Base-by-base conservation (phyloP, 2,329 filamentous ascomycete species). In the Chalaropsis thielavioides region DNA sequence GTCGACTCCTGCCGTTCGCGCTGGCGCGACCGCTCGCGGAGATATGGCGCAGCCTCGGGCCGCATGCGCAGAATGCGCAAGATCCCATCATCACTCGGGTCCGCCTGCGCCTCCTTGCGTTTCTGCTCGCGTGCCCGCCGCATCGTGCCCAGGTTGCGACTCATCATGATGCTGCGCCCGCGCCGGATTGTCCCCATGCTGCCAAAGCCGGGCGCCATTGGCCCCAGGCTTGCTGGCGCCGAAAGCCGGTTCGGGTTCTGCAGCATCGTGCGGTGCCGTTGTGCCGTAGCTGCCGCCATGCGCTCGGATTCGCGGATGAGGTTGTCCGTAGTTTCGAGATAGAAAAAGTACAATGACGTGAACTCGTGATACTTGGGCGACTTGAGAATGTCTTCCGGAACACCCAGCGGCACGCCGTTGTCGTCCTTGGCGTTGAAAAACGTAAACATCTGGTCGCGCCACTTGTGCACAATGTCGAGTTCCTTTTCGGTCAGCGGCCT, bases 291-390 rank as follows among this genome's bases (percentile, higher is more conserved):
- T 1, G 89, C 87, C 2, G 92, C 92, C 89, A 99, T 99, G 65
- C 90, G 84, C 75, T 99, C 94, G 2, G 90, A 96, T n/a, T 90
- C 95, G 62, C 92, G 88, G 70, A 97, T 90, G 13, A 99, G 82
- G 70, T 89, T 92, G 68, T 95, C 89, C 0, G 91, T 95, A 40
- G 88, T 83, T 71, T 97, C 92, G 72, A 94, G 95, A 78, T 99
- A 99, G 80, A 97, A 99, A 81, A 97, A 99, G 78, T 96, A 95
- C 68, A 99, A 83, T 68, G 90, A 92, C 69, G 94, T 90, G 64
- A 99, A 84, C 75, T 99, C 94, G 78, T 96, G 92, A 79, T 96
- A 99, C 81, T 99, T 99, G 72, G 92, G 90, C 69, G 90, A 95
- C 76, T 95, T 96, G 72, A 99, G 82, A 40, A 96, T 86, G 74